Percentiles rank a stretch among this genome's conserved stretches.
Evolutionary conservation across 2,329 filamentous ascomycete genomes (phyloP).

Genomic region (Pseudogymnoascus sp.): DNA sequence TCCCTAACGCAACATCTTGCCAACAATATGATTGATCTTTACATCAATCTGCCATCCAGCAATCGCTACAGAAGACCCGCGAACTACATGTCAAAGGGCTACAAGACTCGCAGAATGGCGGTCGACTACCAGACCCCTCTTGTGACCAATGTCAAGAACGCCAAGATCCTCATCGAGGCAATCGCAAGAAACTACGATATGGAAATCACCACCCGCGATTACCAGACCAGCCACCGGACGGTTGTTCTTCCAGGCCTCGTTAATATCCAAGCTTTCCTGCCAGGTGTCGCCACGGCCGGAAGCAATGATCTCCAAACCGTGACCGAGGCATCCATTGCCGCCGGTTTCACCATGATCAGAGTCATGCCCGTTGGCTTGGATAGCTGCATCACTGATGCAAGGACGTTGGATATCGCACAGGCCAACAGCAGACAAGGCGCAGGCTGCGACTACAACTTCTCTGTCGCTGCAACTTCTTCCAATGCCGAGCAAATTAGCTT

Average conservation of each 20-base stretch:
- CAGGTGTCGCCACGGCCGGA: slow-evolving; percentile 55
- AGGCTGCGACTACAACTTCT: slow-evolving; percentile 74
- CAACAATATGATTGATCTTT: slow-evolving; percentile 96
- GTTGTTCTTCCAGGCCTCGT: slow-evolving; percentile 65
- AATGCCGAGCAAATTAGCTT: slow-evolving; percentile 69
- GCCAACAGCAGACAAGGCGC: slow-evolving; percentile 58
- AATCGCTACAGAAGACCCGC: slow-evolving; percentile 95
- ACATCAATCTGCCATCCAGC: slow-evolving; percentile 98
- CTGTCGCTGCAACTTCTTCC: slow-evolving; percentile 61
- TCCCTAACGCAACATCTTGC: slow-evolving; percentile 93
- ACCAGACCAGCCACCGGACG: slow-evolving; percentile 79
- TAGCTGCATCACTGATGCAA: slow-evolving; percentile 62
- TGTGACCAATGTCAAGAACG: slow-evolving; percentile 98
- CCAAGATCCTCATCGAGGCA: slow-evolving; percentile 92
- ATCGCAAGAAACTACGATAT: slow-evolving; percentile 84
- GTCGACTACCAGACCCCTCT: slow-evolving; percentile 91
- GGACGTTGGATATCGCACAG: slow-evolving; percentile 63
- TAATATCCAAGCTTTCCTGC: slow-evolving; percentile 74
- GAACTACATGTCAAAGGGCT: slow-evolving; percentile 98
- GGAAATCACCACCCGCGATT: slow-evolving; percentile 75
- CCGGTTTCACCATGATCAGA: slow-evolving; percentile 73
- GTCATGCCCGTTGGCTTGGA: slow-evolving; percentile 69
- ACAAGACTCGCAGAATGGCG: slow-evolving; percentile 93
- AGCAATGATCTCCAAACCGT: slow-evolving; percentile 61
- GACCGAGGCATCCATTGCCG: slow-evolving; percentile 63